Conservation (phyloP, 768 basidiomycete genomes). For the Termitomyces sp. region DNA sequence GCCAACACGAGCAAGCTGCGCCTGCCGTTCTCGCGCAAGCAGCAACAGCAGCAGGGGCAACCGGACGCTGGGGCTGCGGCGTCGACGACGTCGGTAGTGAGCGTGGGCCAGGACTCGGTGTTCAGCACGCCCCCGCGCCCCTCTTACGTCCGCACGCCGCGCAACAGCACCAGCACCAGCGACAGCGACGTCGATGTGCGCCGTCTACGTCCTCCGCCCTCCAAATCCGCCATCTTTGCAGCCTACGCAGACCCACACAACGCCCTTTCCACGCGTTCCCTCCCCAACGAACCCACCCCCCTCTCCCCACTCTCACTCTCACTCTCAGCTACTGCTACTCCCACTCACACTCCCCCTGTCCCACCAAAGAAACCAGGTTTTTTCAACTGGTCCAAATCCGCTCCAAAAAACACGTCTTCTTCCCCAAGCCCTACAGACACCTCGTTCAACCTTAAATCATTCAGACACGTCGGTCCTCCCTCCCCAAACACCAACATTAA, state of each 20-base stretch:
- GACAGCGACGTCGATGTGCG: constrained; percentile 40
- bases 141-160: constrained; percentile 22
- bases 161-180: constrained; percentile 39
- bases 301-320: constrained; percentile 10
- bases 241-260: constrained; percentile 51
- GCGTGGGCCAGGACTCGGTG: constrained; percentile 15
- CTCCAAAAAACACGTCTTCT: constrained; percentile 12
- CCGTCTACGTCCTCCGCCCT: constrained; percentile 55
- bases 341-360: constrained; percentile 16
- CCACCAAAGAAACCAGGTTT: constrained; percentile 34
- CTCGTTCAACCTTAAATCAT: constrained; percentile 75
- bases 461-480: constrained; percentile 61
- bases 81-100: constrained; percentile 19
- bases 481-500: too few relatives aligned
- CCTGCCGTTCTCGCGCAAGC: constrained; percentile 40
- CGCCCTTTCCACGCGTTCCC: constrained; percentile 61
- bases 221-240: constrained; percentile 63
- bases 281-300: constrained; percentile 41
- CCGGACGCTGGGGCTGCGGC: constrained; percentile 18
- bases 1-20: constrained; percentile 29
- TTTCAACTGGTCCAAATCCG: constrained; percentile 43
- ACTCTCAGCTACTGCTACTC: too few relatives aligned
- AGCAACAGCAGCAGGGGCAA: constrained; percentile 9
- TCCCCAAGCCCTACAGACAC: constrained; percentile 17
- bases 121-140: constrained; percentile 32